Evolutionary conservation across 441 rosid genomes (phyloP).

Genomic region (Macaranga tanarius): DNA sequence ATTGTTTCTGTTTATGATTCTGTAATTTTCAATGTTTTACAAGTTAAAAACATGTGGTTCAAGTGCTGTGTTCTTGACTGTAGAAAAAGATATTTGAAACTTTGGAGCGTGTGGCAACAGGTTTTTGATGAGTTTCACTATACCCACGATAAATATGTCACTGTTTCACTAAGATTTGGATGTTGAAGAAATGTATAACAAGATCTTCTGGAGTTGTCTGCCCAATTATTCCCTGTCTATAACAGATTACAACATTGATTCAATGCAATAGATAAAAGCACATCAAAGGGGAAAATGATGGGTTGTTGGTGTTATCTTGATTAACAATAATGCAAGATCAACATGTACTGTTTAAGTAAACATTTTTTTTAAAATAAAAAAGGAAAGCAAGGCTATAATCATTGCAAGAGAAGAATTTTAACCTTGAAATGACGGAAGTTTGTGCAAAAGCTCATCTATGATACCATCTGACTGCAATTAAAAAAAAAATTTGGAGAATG

Average conservation of each 20-base stretch:
- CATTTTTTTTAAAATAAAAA: too few species aligned
- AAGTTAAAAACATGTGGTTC: background rate
- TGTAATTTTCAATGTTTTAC: background rate
- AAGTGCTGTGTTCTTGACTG: background rate
- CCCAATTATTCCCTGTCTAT: constrained; percentile 11
- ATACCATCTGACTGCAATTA: background rate
- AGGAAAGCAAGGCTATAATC: too few species aligned
- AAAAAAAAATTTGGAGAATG: background rate
- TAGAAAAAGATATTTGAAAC: background rate
- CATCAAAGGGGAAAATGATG: background rate
- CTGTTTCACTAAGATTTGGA: constrained; percentile 10
- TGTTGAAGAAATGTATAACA: constrained; percentile 17
- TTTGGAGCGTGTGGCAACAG: too few species aligned
- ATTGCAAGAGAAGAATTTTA: too few species aligned
- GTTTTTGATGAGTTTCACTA: background rate
- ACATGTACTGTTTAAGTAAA: background rate
- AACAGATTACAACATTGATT: background rate
- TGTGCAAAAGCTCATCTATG: background rate
- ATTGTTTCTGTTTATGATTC: background rate
- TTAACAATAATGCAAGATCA: background rate
- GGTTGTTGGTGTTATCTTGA: background rate
- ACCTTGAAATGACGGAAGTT: too few species aligned
- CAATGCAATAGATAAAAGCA: background rate
- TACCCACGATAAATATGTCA: constrained; percentile 7
- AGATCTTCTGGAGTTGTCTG: background rate